phyloP scores from a whole-genome alignment of 1,139 yeast genomes.

The Lodderomyces oxycetoniae region DNA sequence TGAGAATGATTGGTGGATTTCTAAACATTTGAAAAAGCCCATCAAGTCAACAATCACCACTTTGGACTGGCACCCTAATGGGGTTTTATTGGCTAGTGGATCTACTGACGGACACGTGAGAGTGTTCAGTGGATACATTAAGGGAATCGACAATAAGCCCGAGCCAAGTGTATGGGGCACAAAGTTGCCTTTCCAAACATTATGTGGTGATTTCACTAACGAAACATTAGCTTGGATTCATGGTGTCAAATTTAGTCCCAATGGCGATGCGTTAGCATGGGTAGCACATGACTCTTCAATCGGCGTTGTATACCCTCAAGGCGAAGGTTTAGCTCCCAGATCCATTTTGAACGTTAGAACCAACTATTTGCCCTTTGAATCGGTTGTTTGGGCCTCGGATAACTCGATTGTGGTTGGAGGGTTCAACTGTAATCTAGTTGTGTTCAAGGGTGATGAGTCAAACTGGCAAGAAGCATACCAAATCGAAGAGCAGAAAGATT shows the following conservation, averaged over 20 bases:
- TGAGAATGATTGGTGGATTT: slow-evolving; percentile 99
- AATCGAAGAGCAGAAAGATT: slow-evolving; percentile 53
- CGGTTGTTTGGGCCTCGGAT: slow-evolving; percentile 65
- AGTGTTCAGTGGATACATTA: slow-evolving; percentile 89
- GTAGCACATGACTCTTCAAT: slow-evolving; percentile 76
- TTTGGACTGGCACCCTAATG: slow-evolving; percentile 93
- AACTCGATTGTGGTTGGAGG: slow-evolving; percentile 81
- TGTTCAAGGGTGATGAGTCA: slow-evolving; percentile 63
- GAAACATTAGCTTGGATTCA: slow-evolving; percentile 89
- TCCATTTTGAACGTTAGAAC: slow-evolving; percentile 50
- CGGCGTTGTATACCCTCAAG: slow-evolving; percentile 71
- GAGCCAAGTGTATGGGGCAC: slow-evolving; percentile 87
- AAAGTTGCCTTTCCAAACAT: slow-evolving; percentile 90
- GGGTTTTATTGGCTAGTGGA: slow-evolving; percentile 82
- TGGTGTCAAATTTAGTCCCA: slow-evolving; percentile 81
- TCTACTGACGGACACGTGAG: slow-evolving; percentile 94
- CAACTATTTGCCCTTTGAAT: slow-evolving; percentile 77
- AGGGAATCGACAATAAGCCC: slow-evolving; percentile 85
- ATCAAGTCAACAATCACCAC: slow-evolving; percentile 81
- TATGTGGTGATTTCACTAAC: slow-evolving; percentile 79
- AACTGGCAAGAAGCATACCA: slow-evolving; percentile 68
- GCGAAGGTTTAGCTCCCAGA: slow-evolving; percentile 55
- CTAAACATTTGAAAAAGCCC: slow-evolving; percentile 93
- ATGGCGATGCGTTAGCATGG: slow-evolving; percentile 73
- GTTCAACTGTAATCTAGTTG: slow-evolving; percentile 85